Percentiles rank a stretch among this genome's conserved stretches.
These are phyloP conservation scores for Immersiporthe knoxdaviesiana DNA, from an alignment of 2,329 filamentous ascomycete species.

Conservation along the genomic window DNA sequence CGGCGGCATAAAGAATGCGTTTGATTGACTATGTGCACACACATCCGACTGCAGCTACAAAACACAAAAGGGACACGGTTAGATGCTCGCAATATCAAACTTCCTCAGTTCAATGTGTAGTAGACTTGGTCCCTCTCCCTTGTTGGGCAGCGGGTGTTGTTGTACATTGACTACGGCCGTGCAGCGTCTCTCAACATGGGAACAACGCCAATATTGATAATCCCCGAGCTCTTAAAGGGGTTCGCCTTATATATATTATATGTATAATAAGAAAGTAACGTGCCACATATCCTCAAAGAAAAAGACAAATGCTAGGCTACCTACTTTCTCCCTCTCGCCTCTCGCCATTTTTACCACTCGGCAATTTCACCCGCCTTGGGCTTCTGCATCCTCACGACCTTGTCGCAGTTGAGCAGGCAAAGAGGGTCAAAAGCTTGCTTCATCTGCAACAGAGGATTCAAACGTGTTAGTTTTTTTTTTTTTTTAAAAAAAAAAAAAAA, in stretches of 20 bases:
- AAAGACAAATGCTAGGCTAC: background rate
- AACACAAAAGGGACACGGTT: background rate
- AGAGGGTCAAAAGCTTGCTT: conserved; percentile 81
- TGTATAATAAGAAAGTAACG: too few species aligned
- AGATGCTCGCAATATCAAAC: background rate
- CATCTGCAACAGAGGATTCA: conserved; percentile 52
- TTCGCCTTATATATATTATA: too few species aligned
- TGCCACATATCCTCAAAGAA: background rate
- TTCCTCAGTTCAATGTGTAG: background rate
- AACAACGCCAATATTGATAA: background rate
- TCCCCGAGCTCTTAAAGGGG: background rate
- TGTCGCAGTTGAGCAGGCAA: conserved; percentile 70
- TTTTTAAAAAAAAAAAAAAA: too few species aligned
- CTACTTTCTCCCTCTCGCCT: background rate
- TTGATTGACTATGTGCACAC: background rate
- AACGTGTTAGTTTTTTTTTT: background rate
- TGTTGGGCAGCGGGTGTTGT: background rate
- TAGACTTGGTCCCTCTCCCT: background rate
- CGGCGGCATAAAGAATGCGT: background rate
- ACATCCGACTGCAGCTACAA: background rate
- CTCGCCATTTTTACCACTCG: conserved; percentile 43
- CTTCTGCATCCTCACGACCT: conserved; percentile 65
- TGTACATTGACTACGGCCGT: background rate
- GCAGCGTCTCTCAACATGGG: background rate
- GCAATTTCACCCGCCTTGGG: conserved; percentile 52